Evolutionary conservation across 139 green algal species (phyloP).

Genomic region (Micractinium sp.): DNA sequence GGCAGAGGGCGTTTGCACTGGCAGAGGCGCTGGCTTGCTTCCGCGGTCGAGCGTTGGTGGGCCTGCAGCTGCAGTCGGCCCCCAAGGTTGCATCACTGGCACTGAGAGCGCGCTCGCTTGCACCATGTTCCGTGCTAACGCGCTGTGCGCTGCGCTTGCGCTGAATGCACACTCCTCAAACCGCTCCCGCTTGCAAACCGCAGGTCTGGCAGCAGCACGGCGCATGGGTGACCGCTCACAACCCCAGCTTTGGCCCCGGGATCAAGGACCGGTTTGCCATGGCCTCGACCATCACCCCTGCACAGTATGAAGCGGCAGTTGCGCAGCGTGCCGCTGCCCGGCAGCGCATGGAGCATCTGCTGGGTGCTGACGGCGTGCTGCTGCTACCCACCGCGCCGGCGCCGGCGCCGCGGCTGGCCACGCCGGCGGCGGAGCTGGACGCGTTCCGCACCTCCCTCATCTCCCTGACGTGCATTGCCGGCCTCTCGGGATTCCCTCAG

Average conservation of each 20-base stretch:
- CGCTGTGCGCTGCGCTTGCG: background rate
- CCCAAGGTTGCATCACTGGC: too few relatives aligned
- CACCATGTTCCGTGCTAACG: too few relatives aligned
- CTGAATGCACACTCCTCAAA: background rate
- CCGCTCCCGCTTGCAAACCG: background rate
- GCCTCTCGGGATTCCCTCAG: constrained; percentile 87
- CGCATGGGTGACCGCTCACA: constrained; percentile 66
- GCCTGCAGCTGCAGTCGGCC: too few relatives aligned
- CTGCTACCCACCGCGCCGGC: constrained; percentile 76
- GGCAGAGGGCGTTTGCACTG: too few relatives aligned
- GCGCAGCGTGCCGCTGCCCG: constrained; percentile 43
- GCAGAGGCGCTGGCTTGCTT: too few relatives aligned
- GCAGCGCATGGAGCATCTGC: constrained; percentile 61
- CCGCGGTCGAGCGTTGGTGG: too few relatives aligned
- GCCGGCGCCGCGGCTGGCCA: constrained; percentile 69
- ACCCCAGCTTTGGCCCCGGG: constrained; percentile 80
- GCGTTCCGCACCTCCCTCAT: constrained; percentile 69
- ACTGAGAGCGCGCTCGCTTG: too few relatives aligned
- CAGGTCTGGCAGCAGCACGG: constrained; percentile 86
- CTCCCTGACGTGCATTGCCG: constrained; percentile 80
- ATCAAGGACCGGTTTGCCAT: constrained; percentile 84
- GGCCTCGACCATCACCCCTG: constrained; percentile 63
- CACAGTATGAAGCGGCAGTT: constrained; percentile 46
- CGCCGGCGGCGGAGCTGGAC: constrained; percentile 64
- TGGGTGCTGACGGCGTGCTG: constrained; percentile 72